Base-by-base conservation (phyloP, 1,284 basidiomycete species). In the Ganoderma boninense region DNA sequence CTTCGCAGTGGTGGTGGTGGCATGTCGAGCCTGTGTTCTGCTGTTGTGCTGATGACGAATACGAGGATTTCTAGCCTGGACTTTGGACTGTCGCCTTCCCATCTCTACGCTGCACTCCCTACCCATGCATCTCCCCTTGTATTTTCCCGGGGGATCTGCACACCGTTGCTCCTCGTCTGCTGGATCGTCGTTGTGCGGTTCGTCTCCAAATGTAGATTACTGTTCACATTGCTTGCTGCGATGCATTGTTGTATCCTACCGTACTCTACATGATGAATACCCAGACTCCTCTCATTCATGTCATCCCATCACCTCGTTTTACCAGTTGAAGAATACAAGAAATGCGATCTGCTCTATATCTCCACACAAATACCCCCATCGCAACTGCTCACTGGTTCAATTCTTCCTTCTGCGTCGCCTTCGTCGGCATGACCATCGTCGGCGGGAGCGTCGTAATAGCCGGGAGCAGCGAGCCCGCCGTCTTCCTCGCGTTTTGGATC, bases 371-470 rank as follows among this genome's bases (percentile, higher is more conserved):
- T 6, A 13, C n/a, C n/a, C n/a, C 18, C 20, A 20, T 38, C 54
- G n/a, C 10, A 18, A 7, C 44, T 4, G 49, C 61, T 49, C 44
- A 67, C 60, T 69, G 46, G 59, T 69, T 62, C 56, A 62, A 20
- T 57, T 69, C 40, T 14, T 29, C 68, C 57, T 69, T 67, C 46
- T 59, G 57, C 59, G 67, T 44, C 23, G 29, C 11, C 60, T 65
- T 59, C 62, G 69, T 11, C 61, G 89, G 90, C 79, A 92, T 85
- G 35, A 92, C 85, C 93, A 95, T 98, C 11, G 95, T 95, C 1
- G 93, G 93, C 7, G 96, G 97, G 32, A 97, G 86, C 20, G 94
- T 95, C 35, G 90, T 93, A 77, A 97, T 87, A 14, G 92, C 86
- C 16, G 96, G 95, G 16, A 95, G 85, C 44, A 92, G 82, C 43